phyloP scores from a whole-genome alignment of 1,139 yeast genomes.

The Hemisphaericaspora lyxosophila region DNA sequence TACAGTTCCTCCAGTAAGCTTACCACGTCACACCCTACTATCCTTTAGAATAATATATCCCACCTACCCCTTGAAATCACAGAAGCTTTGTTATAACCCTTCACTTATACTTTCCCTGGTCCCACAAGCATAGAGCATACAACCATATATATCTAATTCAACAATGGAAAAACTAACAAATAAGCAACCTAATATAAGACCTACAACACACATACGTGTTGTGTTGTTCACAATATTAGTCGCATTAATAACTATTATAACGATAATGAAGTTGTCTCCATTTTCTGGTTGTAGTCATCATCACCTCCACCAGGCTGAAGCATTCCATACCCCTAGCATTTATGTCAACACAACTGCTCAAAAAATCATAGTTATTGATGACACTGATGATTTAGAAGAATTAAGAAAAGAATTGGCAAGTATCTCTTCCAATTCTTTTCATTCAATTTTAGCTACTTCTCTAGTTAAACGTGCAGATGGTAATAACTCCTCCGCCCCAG shows the following conservation, averaged over 20 bases:
- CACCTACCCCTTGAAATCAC: no score
- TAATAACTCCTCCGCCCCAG: conserved; percentile 7
- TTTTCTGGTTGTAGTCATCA: conserved; percentile 1
- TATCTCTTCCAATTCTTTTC: background rate
- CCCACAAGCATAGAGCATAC: no score
- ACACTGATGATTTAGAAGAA: conserved; percentile 1
- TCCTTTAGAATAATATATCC: no score
- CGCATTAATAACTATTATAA: conserved; percentile 5
- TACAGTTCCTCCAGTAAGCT: no score
- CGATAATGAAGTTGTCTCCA: conserved; percentile 2
- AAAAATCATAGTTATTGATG: conserved; percentile 1
- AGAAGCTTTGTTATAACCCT: no score
- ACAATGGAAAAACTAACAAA: conserved; percentile 1
- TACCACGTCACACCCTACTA: no score
- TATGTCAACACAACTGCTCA: background rate
- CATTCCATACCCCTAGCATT: background rate
- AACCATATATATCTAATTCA: no score
- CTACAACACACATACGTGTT: background rate
- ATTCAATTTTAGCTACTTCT: background rate
- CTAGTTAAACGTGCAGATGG: conserved; percentile 10
- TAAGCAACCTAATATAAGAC: background rate
- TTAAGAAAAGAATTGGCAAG: background rate
- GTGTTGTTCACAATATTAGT: conserved; percentile 5
- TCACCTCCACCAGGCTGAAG: background rate
- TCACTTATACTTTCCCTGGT: no score